phyloP scores from a whole-genome alignment of 805 yeast genomes.

The Candida nemodendra region DNA sequence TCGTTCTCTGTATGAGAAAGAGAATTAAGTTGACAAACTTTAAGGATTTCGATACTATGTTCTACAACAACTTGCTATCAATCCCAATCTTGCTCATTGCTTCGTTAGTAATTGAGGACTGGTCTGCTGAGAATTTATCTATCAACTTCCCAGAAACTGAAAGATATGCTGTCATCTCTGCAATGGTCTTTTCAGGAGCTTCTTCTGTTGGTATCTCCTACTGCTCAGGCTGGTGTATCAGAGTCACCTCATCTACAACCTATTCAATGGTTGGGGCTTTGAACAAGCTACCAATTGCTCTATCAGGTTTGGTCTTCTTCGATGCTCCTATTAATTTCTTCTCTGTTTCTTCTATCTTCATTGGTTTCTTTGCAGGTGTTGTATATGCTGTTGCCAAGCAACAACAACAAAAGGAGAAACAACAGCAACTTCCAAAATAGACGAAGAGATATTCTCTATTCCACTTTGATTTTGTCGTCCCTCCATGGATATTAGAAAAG shows the following conservation, averaged over 20 bases:
- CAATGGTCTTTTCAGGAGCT: conserved; percentile 91
- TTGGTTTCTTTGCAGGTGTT: conserved; percentile 94
- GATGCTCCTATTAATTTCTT: conserved; percentile 93
- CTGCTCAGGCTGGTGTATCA: conserved; percentile 99
- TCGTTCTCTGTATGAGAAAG: conserved; percentile 94
- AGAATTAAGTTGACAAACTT: conserved; percentile 96
- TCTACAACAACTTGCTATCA: conserved; percentile 91
- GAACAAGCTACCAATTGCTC: conserved; percentile 96
- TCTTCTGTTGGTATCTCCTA: conserved; percentile 96
- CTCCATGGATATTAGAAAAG: too few species aligned
- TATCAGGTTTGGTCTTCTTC: conserved; percentile 91
- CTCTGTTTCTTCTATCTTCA: conserved; percentile 81
- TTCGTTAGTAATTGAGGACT: conserved; percentile 84
- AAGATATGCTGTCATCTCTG: conserved; percentile 65
- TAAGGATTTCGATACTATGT: conserved; percentile 97
- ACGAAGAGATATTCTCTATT: too few species aligned
- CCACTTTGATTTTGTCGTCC: too few species aligned
- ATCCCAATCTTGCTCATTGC: conserved; percentile 81
- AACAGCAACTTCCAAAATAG: conserved; percentile 35
- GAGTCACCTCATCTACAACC: conserved; percentile 97
- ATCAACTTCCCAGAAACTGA: conserved; percentile 75
- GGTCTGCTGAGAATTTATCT: conserved; percentile 79
- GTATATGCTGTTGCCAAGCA: conserved; percentile 96
- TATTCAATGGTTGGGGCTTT: conserved; percentile 99
- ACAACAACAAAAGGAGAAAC: conserved; percentile 63